phyloP scores from a whole-genome alignment of 176 grass and related monocot genomes.

The Pontederia paniculata region DNA sequence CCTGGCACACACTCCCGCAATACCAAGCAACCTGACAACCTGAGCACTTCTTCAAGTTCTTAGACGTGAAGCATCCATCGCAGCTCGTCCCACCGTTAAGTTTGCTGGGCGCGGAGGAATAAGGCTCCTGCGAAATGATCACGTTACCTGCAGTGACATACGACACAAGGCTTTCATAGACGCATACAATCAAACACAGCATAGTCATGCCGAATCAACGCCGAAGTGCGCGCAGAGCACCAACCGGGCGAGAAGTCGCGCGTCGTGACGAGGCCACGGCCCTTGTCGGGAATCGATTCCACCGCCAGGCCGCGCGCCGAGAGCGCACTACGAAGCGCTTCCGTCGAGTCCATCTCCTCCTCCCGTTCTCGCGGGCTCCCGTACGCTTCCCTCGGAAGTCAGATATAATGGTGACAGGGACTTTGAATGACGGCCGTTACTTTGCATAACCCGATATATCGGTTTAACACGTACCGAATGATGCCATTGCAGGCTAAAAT shows the following conservation, averaged over 20 bases:
- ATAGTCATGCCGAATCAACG: neutral
- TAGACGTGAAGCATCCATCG: conserved; percentile 50
- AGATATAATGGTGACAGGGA: no score
- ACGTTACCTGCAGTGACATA: conserved; percentile 47
- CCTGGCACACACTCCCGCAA: conserved; percentile 65
- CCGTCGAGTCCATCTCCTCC: no score
- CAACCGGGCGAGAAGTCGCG: conserved; percentile 43
- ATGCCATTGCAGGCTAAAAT: no score
- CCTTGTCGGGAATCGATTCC: no score
- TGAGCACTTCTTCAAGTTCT: conserved; percentile 65
- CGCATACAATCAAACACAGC: neutral
- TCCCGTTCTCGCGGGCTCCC: no score
- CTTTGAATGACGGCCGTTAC: no score
- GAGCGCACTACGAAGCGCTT: no score
- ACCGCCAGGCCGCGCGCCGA: no score
- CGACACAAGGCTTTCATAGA: neutral
- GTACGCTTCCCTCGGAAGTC: no score
- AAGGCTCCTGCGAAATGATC: conserved; percentile 63
- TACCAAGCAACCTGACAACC: conserved; percentile 59
- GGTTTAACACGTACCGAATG: no score
- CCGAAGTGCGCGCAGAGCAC: neutral
- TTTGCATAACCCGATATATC: no score
- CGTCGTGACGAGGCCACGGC: no score
- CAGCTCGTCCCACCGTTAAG: conserved; percentile 31
- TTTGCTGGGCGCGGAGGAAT: conserved; percentile 53